Conservation (phyloP, 2,329 filamentous ascomycete genomes). For the Colletotrichum australisinense region DNA sequence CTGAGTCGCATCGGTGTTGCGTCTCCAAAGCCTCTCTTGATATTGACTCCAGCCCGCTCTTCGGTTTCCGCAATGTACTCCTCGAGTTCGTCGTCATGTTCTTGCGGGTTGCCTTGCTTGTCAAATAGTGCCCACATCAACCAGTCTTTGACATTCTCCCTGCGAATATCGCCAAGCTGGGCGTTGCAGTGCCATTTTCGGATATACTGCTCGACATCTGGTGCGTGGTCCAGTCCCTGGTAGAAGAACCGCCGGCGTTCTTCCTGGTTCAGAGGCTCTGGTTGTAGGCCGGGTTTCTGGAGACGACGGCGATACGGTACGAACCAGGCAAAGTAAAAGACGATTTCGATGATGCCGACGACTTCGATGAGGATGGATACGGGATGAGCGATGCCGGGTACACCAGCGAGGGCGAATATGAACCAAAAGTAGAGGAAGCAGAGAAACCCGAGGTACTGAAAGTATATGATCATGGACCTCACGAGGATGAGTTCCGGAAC, state of each 20-base stretch:
- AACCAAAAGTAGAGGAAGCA: constrained; percentile 39
- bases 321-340: constrained; percentile 57
- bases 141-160: constrained; percentile 76
- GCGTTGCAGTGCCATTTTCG: constrained; percentile 75
- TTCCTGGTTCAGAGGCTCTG: constrained; percentile 52
- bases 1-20: constrained; percentile 72
- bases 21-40: constrained; percentile 66
- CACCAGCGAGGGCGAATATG: constrained; percentile 36
- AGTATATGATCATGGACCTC: constrained; percentile 22
- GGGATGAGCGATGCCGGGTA: constrained; percentile 39
- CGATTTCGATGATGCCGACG: constrained; percentile 47
- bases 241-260: constrained; percentile 68
- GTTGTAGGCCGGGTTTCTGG: constrained; percentile 50
- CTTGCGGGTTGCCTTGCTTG: constrained; percentile 50
- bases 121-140: constrained; percentile 77
- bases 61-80: constrained; percentile 65
- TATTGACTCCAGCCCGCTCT: constrained; percentile 57
- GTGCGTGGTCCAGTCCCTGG: constrained; percentile 64
- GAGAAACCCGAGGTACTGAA: constrained; percentile 32
- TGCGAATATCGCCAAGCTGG: constrained; percentile 64
- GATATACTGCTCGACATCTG: constrained; percentile 68
- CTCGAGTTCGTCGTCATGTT: constrained; percentile 54
- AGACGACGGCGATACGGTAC: constrained; percentile 54
- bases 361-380: constrained; percentile 39
- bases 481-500: constrained; percentile 31